Conservation (phyloP, 192 early-diverging fungal genomes). For the Phlyctochytrium bullatum region DNA sequence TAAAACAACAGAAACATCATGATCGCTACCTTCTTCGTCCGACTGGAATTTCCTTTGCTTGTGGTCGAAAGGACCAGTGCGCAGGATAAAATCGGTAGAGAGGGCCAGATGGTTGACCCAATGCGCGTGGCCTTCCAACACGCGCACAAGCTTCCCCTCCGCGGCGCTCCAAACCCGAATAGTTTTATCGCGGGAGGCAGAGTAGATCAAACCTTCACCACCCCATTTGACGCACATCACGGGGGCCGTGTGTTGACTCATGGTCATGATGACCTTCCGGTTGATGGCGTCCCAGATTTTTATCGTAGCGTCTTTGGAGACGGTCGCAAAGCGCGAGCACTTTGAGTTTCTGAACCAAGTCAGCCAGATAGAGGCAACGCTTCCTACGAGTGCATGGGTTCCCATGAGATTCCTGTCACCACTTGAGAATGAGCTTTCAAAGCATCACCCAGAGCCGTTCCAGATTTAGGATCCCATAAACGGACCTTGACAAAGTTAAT, state of each 20-base stretch:
- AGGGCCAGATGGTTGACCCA: slow-evolving; percentile 95
- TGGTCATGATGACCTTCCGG: slow-evolving; percentile 69
- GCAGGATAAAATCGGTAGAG: slow-evolving; percentile 84
- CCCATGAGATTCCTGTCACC: slow-evolving; percentile 91
- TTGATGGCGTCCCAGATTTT: slow-evolving; percentile 89
- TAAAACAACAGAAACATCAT: slow-evolving; percentile 1
- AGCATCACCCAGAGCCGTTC: slow-evolving; percentile 71
- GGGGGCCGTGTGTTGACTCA: slow-evolving; percentile 87
- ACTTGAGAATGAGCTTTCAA: slow-evolving; percentile 84
- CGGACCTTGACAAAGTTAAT: slow-evolving; percentile 39
- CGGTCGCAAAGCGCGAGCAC: slow-evolving; percentile 78
- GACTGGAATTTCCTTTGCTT: slow-evolving; percentile 60
- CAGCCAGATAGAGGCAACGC: not conserved
- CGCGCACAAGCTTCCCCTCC: slow-evolving; percentile 76
- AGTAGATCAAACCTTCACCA: slow-evolving; percentile 91
- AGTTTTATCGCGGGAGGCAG: slow-evolving; percentile 88
- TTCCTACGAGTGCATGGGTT: slow-evolving; percentile 80
- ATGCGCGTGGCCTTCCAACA: slow-evolving; percentile 89
- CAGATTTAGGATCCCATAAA: slow-evolving; percentile 87
- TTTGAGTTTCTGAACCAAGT: slow-evolving; percentile 60
- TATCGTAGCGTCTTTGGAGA: slow-evolving; percentile 92
- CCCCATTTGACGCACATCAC: slow-evolving; percentile 97
- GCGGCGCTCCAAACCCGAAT: slow-evolving; percentile 90
- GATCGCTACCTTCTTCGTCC: slow-evolving; percentile 60
- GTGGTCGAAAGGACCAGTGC: slow-evolving; percentile 90